Conservation (phyloP, 2,329 filamentous ascomycete species). For the Colletotrichum sp. region DNA sequence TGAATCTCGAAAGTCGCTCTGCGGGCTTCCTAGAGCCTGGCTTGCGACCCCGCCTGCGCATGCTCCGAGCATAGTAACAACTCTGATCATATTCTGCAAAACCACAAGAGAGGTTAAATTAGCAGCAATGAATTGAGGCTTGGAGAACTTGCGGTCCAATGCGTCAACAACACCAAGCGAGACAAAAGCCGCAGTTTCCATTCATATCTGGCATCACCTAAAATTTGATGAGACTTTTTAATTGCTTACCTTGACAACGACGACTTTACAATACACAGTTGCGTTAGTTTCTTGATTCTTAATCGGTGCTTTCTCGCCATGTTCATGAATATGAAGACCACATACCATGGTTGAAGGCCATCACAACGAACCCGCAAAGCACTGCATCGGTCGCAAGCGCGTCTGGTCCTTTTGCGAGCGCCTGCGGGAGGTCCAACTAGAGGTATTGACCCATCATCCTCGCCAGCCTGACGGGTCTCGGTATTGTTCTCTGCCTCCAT, state of each 20-base stretch:
- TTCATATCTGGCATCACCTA: background rate
- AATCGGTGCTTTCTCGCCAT: background rate
- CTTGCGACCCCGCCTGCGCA: background rate
- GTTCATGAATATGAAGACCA: background rate
- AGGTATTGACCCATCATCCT: background rate
- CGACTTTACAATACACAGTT: background rate
- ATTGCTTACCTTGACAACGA: background rate
- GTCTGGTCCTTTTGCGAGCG: background rate
- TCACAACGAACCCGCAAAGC: background rate
- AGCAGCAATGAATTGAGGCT: background rate
- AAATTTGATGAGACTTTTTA: background rate
- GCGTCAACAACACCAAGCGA: background rate
- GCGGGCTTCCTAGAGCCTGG: background rate
- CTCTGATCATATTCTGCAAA: background rate
- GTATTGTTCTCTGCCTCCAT: background rate
- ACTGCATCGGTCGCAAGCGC: background rate
- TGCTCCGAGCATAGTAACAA: background rate
- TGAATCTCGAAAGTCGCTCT: background rate
- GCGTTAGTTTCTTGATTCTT: background rate
- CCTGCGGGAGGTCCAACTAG: background rate
- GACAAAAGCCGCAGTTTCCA: background rate
- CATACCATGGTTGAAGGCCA: background rate
- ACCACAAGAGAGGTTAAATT: background rate
- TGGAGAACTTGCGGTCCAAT: background rate
- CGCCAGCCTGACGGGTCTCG: background rate